These are phyloP conservation scores for Paraphaeosphaeria sporulosa DNA, from an alignment of 2,329 filamentous ascomycete genomes.

Conservation along the genomic window DNA sequence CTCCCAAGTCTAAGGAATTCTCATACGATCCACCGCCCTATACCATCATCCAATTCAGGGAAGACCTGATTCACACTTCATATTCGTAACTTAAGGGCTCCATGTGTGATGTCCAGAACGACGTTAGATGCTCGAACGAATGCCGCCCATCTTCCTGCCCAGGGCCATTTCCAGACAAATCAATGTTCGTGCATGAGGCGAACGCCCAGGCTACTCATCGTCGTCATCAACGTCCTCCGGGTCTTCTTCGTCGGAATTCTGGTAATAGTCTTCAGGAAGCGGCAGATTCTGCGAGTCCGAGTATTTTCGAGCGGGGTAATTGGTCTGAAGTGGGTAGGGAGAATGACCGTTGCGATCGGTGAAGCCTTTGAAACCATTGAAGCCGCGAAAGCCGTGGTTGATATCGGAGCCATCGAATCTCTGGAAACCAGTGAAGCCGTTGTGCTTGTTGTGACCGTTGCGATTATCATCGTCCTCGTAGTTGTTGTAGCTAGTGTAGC, in stretches of 20 bases:
- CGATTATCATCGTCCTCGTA: slow-evolving; percentile 7
- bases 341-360: background rate
- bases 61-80: background rate
- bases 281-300: background rate
- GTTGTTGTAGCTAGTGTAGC: background rate
- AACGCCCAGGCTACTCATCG: background rate
- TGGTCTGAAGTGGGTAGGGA: background rate
- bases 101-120: background rate
- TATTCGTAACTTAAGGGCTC: background rate
- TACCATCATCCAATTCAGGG: background rate
- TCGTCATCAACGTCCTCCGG: background rate
- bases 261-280: background rate
- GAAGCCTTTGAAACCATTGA: background rate
- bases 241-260: background rate
- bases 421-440: background rate
- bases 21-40: background rate
- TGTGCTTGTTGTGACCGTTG: background rate
- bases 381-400: background rate
- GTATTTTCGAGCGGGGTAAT: background rate
- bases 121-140: background rate
- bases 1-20: background rate
- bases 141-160: background rate
- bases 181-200: background rate
- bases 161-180: no score
- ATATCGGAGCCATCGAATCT: background rate